A percentile compares a stretch with the other conserved stretches of the same genome.
These are phyloP conservation scores for Malus hybrid DNA, from an alignment of 331 rosid genomes.

Conservation along the genomic window DNA sequence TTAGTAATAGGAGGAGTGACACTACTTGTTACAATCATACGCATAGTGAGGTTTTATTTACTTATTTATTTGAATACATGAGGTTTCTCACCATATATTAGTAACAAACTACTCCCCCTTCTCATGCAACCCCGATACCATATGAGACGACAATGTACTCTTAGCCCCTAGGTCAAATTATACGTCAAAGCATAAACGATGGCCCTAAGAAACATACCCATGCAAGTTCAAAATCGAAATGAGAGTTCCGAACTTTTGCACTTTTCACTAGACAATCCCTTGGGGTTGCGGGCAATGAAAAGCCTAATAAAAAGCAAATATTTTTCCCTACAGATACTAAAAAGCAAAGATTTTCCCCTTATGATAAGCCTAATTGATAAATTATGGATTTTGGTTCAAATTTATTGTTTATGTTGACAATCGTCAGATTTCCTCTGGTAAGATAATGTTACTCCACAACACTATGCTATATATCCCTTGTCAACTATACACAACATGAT, in stretches of 20 bases:
- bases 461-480: neutral
- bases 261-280: neutral
- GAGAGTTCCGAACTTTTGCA: neutral
- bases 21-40: neutral
- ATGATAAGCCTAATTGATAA: neutral
- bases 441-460: neutral
- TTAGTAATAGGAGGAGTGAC: neutral
- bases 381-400: neutral
- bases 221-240: too few relatives aligned
- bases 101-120: neutral
- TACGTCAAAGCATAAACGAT: neutral
- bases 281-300: too few relatives aligned
- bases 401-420: neutral
- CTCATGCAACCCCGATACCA: too few relatives aligned
- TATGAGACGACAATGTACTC: neutral
- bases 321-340: neutral
- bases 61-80: too few relatives aligned
- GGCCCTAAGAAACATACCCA: neutral
- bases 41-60: neutral
- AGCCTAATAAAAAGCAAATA: neutral
- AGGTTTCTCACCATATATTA: neutral
- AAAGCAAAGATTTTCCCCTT: neutral
- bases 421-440: neutral
- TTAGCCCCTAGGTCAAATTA: accelerated
- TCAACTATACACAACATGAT: neutral